Evolutionary conservation across 768 basidiomycete species (phyloP).

Genomic region (Postia placenta): DNA sequence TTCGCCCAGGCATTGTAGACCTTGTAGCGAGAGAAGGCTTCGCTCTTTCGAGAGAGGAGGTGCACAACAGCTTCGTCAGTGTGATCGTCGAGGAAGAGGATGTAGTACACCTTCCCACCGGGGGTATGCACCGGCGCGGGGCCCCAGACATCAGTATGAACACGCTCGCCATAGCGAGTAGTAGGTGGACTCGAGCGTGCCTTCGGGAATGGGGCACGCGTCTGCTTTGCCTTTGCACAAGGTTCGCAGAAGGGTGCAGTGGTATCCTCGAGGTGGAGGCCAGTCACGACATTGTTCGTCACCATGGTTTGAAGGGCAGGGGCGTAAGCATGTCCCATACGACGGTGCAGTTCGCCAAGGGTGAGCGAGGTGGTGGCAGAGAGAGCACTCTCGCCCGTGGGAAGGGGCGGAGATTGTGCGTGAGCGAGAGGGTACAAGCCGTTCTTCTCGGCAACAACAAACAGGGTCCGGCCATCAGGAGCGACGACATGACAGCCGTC

Average conservation of each 20-base stretch:
- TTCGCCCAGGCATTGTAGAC: constrained; percentile 28
- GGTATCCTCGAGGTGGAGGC: constrained; percentile 27
- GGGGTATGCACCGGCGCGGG: constrained; percentile 28
- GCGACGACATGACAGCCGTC: constrained; percentile 11
- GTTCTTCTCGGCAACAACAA: constrained; percentile 7
- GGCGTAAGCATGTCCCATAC: constrained; percentile 34
- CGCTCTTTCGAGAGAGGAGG: constrained; percentile 30
- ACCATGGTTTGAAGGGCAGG: constrained; percentile 22
- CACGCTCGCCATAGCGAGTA: constrained; percentile 30
- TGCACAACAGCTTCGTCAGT: constrained; percentile 18
- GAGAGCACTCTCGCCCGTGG: neutral
- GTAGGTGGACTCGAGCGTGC: constrained; percentile 25
- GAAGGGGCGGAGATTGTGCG: too few relatives aligned
- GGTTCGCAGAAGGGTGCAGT: constrained; percentile 15
- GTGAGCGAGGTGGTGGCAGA: constrained; percentile 4
- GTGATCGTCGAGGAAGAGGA: constrained; percentile 25
- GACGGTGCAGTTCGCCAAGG: constrained; percentile 23
- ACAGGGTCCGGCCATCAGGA: constrained; percentile 5
- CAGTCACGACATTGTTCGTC: constrained; percentile 20
- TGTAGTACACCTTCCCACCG: constrained; percentile 17
- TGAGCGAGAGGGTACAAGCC: constrained; percentile 14
- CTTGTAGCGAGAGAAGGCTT: constrained; percentile 27
- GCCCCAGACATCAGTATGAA: constrained; percentile 43
- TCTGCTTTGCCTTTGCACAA: constrained; percentile 33
- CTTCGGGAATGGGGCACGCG: constrained; percentile 32